Evolutionary conservation across 805 yeast species (phyloP).

Genomic region (Candida ulmi): DNA sequence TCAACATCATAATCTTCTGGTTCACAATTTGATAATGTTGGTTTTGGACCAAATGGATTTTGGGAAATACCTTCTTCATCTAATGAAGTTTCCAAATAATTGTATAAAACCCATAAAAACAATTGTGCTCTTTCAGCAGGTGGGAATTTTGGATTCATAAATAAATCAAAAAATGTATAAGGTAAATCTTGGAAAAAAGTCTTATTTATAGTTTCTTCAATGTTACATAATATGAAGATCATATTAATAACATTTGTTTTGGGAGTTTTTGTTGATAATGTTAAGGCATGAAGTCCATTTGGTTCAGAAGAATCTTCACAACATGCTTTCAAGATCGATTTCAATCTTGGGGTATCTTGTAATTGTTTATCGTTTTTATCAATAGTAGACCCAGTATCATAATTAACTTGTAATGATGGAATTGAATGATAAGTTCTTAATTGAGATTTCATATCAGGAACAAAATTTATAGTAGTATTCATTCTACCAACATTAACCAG

Average conservation of each 20-base stretch:
- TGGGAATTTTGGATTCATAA: constrained; percentile 54
- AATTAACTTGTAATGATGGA: constrained; percentile 76
- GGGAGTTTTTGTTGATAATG: constrained; percentile 29
- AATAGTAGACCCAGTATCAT: constrained; percentile 28
- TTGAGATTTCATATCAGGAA: constrained; percentile 92
- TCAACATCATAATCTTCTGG: constrained; percentile 34
- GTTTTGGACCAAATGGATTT: constrained; percentile 60
- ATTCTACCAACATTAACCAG: constrained; percentile 88
- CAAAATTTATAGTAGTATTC: constrained; percentile 93
- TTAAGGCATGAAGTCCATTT: constrained; percentile 41
- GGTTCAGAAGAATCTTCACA: constrained; percentile 62
- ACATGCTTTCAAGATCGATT: constrained; percentile 83
- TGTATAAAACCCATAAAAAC: constrained; percentile 79
- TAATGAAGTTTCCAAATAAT: constrained; percentile 71
- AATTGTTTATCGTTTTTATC: constrained; percentile 62
- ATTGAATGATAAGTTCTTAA: constrained; percentile 90
- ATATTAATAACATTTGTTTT: constrained; percentile 68
- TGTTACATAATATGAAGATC: constrained; percentile 67
- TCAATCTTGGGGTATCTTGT: constrained; percentile 92
- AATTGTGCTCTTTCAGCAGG: constrained; percentile 65
- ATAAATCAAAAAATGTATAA: constrained; percentile 65
- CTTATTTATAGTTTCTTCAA: constrained; percentile 45
- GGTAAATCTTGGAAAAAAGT: constrained; percentile 24
- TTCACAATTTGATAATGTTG: constrained; percentile 20
- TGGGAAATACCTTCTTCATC: constrained; percentile 39